Conservation (phyloP, 2,329 filamentous ascomycete genomes). For the Aspergillus glaucus region DNA sequence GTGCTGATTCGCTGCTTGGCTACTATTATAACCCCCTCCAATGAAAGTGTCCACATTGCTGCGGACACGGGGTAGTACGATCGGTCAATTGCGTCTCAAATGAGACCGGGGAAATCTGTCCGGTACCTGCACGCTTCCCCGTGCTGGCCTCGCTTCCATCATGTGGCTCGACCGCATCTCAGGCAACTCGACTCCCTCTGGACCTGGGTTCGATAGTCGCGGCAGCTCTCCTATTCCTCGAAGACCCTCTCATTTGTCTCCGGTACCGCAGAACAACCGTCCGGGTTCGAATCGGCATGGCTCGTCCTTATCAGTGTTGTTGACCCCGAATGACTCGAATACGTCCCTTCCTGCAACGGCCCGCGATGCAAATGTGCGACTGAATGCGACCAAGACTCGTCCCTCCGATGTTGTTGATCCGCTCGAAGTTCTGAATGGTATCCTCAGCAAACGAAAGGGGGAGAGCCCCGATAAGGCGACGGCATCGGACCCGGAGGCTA, state of each 20-base stretch:
- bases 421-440: conserved; percentile 59
- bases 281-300: conserved; percentile 63
- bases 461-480: conserved; percentile 10
- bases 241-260: conserved; percentile 62
- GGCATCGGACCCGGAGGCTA: conserved; percentile 7
- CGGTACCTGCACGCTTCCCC: conserved; percentile 9
- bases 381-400: conserved; percentile 44
- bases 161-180: conserved; percentile 93
- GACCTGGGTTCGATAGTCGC: conserved; percentile 57
- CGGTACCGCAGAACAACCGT: conserved; percentile 62
- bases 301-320: conserved; percentile 71
- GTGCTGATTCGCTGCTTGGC: not conserved
- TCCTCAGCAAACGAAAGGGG: conserved; percentile 43
- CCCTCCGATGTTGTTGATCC: conserved; percentile 60
- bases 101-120: conserved; percentile 6
- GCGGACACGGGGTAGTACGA: not conserved
- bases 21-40: not conserved
- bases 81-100: conserved; percentile 2
- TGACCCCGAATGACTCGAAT: conserved; percentile 66
- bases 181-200: conserved; percentile 59
- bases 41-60: too few relatives aligned
- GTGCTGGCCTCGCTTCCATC: conserved; percentile 11
- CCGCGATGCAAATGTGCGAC: conserved; percentile 59
- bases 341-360: conserved; percentile 64
- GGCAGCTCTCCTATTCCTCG: conserved; percentile 65